phyloP scores from a whole-genome alignment of 768 basidiomycete species.

The Collybia mongolica region DNA sequence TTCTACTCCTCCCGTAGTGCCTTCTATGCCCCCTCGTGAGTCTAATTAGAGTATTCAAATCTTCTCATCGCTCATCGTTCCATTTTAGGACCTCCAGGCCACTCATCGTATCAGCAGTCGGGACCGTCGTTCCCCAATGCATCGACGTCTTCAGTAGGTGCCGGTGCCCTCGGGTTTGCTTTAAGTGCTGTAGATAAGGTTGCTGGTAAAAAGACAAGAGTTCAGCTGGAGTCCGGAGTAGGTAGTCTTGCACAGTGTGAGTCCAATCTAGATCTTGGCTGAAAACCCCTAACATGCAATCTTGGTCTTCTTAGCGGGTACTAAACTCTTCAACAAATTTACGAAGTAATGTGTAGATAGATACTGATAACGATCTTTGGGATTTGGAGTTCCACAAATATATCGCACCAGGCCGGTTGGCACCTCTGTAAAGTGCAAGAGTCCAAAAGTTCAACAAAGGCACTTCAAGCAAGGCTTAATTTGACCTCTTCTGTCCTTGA shows the following conservation, averaged over 20 bases:
- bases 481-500: no score
- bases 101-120: constrained; percentile 20
- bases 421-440: no score
- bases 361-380: background rate
- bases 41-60: constrained; percentile 6
- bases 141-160: constrained; percentile 15
- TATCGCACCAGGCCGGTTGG: no score
- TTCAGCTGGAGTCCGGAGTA: constrained; percentile 47
- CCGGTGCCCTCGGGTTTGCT: constrained; percentile 39
- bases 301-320: constrained; percentile 28
- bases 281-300: background rate
- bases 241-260: constrained; percentile 50
- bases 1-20: constrained; percentile 20
- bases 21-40: constrained; percentile 37
- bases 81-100: constrained; percentile 21
- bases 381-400: no score
- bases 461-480: no score
- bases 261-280: constrained; percentile 20
- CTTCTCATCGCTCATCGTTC: background rate
- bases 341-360: constrained; percentile 25
- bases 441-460: no score
- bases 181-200: constrained; percentile 53
- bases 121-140: constrained; percentile 27
- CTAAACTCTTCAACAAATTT: constrained; percentile 47
- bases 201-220: constrained; percentile 48